Conservation (phyloP, 768 basidiomycete species). For the Rubroboletus pulcherrimus region DNA sequence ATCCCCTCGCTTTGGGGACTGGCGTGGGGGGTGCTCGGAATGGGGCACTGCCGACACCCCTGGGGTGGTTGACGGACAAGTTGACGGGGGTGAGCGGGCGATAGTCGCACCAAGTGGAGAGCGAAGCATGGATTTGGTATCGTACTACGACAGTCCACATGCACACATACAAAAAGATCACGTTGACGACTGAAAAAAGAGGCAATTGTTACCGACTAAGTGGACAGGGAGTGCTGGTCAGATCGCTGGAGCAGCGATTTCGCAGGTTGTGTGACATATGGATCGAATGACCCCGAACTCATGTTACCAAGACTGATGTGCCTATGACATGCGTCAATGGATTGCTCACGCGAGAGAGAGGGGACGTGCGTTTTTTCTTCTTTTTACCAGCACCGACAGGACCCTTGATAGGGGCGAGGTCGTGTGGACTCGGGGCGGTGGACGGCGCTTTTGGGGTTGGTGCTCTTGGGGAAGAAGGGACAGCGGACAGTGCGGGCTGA, state of each 20-base stretch:
- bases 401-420: constrained; percentile 41
- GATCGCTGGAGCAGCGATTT: background rate
- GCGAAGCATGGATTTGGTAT: background rate
- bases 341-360: background rate
- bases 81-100: constrained; percentile 62
- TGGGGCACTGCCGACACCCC: constrained; percentile 61
- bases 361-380: constrained; percentile 67
- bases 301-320: constrained; percentile 23
- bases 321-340: constrained; percentile 16
- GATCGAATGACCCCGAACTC: constrained; percentile 1
- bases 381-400: constrained; percentile 57
- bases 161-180: background rate
- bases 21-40: constrained; percentile 57
- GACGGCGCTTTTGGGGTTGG: constrained; percentile 33
- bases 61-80: constrained; percentile 78
- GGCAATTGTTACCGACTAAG: background rate
- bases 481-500: constrained; percentile 33
- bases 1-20: constrained; percentile 74
- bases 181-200: background rate
- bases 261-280: background rate
- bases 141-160: background rate
- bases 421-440: constrained; percentile 41
- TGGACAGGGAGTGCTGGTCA: background rate
- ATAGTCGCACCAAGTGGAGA: constrained; percentile 12
- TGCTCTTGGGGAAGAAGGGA: constrained; percentile 28